Conservation (phyloP, 441 rosid genomes). For the Gossypium davidsonii region DNA sequence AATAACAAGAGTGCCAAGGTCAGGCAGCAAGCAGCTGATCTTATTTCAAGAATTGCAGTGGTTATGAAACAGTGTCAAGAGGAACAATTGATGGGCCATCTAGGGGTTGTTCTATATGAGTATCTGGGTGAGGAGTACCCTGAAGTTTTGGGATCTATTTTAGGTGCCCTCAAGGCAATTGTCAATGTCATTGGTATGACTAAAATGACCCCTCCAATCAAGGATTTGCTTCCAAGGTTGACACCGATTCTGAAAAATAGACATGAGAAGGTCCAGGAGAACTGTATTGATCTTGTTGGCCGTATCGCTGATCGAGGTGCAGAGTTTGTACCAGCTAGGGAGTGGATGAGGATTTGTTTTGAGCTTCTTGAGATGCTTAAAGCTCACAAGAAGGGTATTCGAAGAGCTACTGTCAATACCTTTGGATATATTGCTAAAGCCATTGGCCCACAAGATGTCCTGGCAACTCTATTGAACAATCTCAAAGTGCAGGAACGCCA, state of each 20-base stretch:
- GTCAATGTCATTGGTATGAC: conserved; percentile 99
- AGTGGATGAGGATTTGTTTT: conserved; percentile 51
- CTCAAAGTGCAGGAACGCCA: conserved; percentile 98
- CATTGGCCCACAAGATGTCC: conserved; percentile 95
- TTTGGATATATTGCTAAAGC: conserved; percentile 97
- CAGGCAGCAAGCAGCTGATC: conserved; percentile 97
- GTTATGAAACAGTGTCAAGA: conserved; percentile 97
- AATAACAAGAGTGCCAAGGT: conserved; percentile 97
- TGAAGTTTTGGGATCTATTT: conserved; percentile 91
- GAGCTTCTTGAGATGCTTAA: conserved; percentile 99
- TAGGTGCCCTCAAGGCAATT: conserved; percentile 94
- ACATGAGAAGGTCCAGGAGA: conserved; percentile 97
- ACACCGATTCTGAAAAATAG: conserved; percentile 95
- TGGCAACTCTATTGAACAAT: conserved; percentile 93
- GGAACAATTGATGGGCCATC: conserved; percentile 98
- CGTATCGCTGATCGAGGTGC: conserved; percentile 11
- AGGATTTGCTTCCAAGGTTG: conserved; percentile 94
- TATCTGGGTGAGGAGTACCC: conserved; percentile 97
- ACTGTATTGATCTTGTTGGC: conserved; percentile 20
- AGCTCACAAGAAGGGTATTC: conserved; percentile 96
- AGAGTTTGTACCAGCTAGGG: conserved; percentile 14
- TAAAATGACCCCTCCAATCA: conserved; percentile 97
- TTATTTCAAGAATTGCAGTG: conserved; percentile 88
- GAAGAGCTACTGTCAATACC: conserved; percentile 92
- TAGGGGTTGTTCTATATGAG: conserved; percentile 89